These are phyloP conservation scores for Colletotrichum caudatum DNA, from an alignment of 2,329 filamentous ascomycete species.

Conservation along the genomic window DNA sequence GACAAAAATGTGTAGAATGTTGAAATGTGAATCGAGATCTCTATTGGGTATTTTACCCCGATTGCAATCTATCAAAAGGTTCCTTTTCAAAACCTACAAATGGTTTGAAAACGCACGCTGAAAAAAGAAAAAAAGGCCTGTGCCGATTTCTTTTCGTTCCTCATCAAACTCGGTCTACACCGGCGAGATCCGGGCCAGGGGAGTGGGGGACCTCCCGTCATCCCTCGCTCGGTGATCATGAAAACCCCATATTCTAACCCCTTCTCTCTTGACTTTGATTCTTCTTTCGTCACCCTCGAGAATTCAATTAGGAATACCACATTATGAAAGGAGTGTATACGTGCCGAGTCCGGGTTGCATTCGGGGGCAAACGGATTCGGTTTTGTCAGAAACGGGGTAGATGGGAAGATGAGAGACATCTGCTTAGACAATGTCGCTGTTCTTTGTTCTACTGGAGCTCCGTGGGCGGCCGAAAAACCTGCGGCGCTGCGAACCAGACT, in stretches of 20 bases:
- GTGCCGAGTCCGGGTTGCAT: not conserved
- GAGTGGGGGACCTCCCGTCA: not conserved
- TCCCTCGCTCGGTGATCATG: not conserved
- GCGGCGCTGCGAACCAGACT: slow-evolving; percentile 30
- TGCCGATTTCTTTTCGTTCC: slow-evolving; percentile 28
- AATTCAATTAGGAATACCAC: slow-evolving; percentile 26
- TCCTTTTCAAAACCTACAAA: not conserved
- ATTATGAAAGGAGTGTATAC: slow-evolving; percentile 23
- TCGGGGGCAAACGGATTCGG: not conserved
- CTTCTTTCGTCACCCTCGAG: slow-evolving; percentile 22
- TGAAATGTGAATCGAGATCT: slow-evolving; percentile 31
- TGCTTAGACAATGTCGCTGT: slow-evolving; percentile 28
- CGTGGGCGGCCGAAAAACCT: slow-evolving; percentile 36
- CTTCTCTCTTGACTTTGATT: not conserved
- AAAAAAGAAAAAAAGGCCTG: not conserved
- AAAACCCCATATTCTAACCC: not conserved
- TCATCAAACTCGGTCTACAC: slow-evolving; percentile 13
- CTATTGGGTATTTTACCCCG: slow-evolving; percentile 40
- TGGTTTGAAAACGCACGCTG: not conserved
- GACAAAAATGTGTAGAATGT: not conserved
- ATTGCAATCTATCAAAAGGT: slow-evolving; percentile 22
- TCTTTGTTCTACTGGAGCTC: slow-evolving; percentile 27
- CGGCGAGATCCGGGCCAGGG: not conserved
- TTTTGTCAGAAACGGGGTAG: not conserved
- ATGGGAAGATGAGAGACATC: not conserved